Evolutionary conservation across 2,329 filamentous ascomycete species (phyloP).

Genomic region (Aspergillus felis): DNA sequence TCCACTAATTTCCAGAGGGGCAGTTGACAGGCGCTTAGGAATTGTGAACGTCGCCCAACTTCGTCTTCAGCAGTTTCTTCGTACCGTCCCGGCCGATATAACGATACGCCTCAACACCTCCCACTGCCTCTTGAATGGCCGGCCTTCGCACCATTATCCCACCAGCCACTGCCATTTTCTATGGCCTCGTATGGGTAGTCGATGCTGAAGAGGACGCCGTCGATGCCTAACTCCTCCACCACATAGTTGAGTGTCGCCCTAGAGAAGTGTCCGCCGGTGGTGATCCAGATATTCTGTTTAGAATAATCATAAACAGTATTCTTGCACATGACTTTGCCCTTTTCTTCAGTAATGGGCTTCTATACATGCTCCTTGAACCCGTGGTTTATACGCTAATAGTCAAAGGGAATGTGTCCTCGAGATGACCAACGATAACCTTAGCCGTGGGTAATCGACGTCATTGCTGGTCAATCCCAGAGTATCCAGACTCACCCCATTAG

Average conservation of each 20-base stretch:
- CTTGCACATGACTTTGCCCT: constrained; percentile 23
- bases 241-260: constrained; percentile 27
- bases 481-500: constrained; percentile 53
- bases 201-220: constrained; percentile 30
- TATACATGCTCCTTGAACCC: constrained; percentile 24
- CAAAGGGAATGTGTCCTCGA: constrained; percentile 44
- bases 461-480: constrained; percentile 45
- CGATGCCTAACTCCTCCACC: constrained; percentile 22
- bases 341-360: constrained; percentile 15
- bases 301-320: constrained; percentile 35
- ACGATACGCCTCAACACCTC: constrained; percentile 26
- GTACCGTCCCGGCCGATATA: constrained; percentile 40
- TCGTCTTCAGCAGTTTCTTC: constrained; percentile 36
- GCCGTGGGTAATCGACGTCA: constrained; percentile 41
- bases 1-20: neutral
- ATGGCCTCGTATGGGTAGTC: constrained; percentile 30
- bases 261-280: constrained; percentile 32
- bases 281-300: constrained; percentile 30
- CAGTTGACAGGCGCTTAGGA: constrained; percentile 4
- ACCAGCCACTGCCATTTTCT: constrained; percentile 35
- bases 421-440: constrained; percentile 42
- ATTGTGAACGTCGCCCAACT: constrained; percentile 13
- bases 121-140: constrained; percentile 5
- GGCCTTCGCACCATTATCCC: constrained; percentile 21
- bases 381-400: constrained; percentile 39